Evolutionary conservation across 2,329 filamentous ascomycete genomes (phyloP), one percentile per base, ranked within the genome.

Genomic region (Diaporthe citriasiana): DNA sequence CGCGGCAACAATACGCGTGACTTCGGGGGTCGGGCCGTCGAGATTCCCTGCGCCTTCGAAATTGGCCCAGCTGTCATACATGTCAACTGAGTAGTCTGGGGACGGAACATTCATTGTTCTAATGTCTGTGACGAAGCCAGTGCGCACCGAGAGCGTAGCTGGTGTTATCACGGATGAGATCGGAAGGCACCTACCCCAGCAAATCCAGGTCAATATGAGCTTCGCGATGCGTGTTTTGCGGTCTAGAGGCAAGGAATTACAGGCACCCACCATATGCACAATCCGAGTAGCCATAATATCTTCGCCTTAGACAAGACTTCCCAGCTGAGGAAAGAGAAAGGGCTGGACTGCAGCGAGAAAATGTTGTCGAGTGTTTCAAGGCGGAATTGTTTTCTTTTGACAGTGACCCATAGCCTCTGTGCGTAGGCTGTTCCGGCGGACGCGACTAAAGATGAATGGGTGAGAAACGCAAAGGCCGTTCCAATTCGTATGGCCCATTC

Each of bases 281-380:
- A 22, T 30, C 57, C 57, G 10, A 60, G 38, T 60, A 60, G 15
- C 19, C 42, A 60, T 12, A 60, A 45, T 1, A 30, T 1, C 38
- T 60, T 60, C 9, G 57, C 57, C 17, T 15, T 60, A 13, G 57
- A 42, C n/a, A 60, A 8, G 15, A 30, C 57, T 19, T 45, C 38
- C 57, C 57, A 60, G 57, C 57, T 60, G 38, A 60, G 27, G 25
- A 60, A 60, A 38, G 57, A 42, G n/a, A 25, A 60, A 45, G 27
- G 25, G 38, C 19, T 60, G 25, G 15, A 25, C 57, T 40, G 38
- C n/a, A 60, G 25, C 25, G 57, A 60, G 57, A 45, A 60, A 8
- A 60, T 19, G 8, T 22, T 60, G 38, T 60, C 57, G 15, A 60
- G 25, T 13, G 57, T 42, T 13, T 9, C 27, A 27, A 45, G n/a